Base-by-base conservation (phyloP, 2,329 filamentous ascomycete species). In the Thelonectria rubi region DNA sequence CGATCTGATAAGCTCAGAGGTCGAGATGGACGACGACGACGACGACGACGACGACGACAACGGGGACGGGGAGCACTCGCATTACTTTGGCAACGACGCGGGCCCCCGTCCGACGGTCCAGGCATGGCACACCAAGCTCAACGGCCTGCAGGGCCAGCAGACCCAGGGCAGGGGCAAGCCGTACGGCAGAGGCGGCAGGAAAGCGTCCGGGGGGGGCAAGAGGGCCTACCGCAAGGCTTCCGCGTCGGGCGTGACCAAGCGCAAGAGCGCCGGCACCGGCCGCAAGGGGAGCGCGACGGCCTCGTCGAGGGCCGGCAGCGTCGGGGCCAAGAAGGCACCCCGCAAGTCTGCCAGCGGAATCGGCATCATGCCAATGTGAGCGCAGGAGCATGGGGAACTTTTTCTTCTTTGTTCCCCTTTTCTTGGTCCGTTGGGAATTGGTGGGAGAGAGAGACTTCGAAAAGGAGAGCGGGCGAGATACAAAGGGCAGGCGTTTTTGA, bases 1-100 rank as follows among this genome's bases (percentile, higher is more conserved):
- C 26, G 83, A 88, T 64, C 77, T 89, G 21, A 81, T 87, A 63
- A 83, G 81, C 66, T 81, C 80, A 3, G 81, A 78, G 21, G 64
- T 76, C 17, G 77, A 78, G 30, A 66, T 73, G 52, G 75, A 80
- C 15, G 74, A 80, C 2, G 77, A 76, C 3, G 72, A 74, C 3
- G 75, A 73, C 3, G 74, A 77, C 20, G 76, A 77, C 1, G 77
- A 75, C 14, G 18, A 21, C 8, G 75, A 32, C 7, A 75, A 75
- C 0, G 77, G 77, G 15, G 77, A 79, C 0, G 77, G 77, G 15
- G 76, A 79, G 55, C 70, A 77, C 26, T 86, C 84, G 2, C 80
- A 79, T 55, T 86, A 83, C 71, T 86, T 86, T n/a, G 51, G 15
- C 24, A 30, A 26, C 62, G 68, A 51, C 34, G 37, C 58, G 4